Evolutionary conservation across 495 filamentous ascomycete genomes (phyloP).

Genomic region (Cercophora scortea): DNA sequence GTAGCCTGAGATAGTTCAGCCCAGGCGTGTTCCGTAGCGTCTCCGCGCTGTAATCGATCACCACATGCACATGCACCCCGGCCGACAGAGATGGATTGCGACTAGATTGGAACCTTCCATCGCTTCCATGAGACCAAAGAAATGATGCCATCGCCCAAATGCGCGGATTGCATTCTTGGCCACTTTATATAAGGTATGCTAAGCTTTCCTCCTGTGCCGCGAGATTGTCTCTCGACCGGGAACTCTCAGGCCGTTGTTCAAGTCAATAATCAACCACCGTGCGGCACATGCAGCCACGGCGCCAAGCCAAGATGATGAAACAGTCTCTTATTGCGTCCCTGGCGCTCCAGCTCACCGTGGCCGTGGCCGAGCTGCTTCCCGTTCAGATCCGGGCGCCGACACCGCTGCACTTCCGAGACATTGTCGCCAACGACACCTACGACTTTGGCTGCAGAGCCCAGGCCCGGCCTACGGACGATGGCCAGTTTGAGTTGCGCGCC

Average conservation of each 20-base stretch:
- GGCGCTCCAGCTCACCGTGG: slow-evolving; percentile 6
- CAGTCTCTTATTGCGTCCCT: neutral
- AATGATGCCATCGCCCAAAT: neutral
- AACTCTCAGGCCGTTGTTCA: neutral
- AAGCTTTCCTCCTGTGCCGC: too few relatives aligned
- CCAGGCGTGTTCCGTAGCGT: neutral
- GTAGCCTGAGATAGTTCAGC: neutral
- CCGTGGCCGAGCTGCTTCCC: slow-evolving; percentile 3
- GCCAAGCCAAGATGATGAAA: neutral
- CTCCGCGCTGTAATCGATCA: neutral
- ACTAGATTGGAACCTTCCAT: neutral
- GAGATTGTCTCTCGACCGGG: neutral
- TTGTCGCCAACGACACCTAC: slow-evolving; percentile 10
- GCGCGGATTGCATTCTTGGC: too few relatives aligned
- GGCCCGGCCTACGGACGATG: slow-evolving; percentile 7
- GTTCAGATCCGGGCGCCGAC: slow-evolving; percentile 6
- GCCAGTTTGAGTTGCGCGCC: slow-evolving; percentile 5
- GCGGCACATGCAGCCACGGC: neutral
- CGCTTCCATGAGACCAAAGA: too few relatives aligned
- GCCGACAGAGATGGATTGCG: neutral
- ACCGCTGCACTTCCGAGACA: slow-evolving; percentile 1
- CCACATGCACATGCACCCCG: neutral
- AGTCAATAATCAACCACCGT: neutral
- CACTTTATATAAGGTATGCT: too few relatives aligned
- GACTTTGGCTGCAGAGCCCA: slow-evolving; percentile 8